Conservation (phyloP, 2,329 filamentous ascomycete genomes). For the Botrytis pseudocinerea region DNA sequence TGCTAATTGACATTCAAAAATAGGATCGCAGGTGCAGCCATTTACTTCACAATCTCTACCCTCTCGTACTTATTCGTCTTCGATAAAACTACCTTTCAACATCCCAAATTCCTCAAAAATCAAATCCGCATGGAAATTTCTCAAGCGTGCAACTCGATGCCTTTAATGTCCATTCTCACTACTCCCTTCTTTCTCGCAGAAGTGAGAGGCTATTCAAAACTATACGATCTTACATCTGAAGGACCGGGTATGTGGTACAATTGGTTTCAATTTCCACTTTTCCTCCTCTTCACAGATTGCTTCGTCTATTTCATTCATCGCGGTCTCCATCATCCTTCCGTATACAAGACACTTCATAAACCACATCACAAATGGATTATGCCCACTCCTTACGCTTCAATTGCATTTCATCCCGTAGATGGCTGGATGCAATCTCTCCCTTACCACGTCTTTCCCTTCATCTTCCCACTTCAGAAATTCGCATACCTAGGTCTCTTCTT, state of each 20-base stretch:
- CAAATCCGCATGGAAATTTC: constrained; percentile 84
- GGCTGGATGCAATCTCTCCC: constrained; percentile 86
- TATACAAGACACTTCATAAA: constrained; percentile 94
- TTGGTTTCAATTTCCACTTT: constrained; percentile 80
- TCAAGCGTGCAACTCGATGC: constrained; percentile 75
- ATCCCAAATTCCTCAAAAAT: constrained; percentile 94
- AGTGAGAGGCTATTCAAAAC: constrained; percentile 79
- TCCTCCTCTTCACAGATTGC: constrained; percentile 85
- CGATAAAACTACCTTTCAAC: constrained; percentile 83
- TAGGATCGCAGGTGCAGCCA: constrained; percentile 80
- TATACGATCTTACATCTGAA: constrained; percentile 78
- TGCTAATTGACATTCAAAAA: background rate
- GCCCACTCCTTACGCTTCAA: constrained; percentile 88
- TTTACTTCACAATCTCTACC: constrained; percentile 83
- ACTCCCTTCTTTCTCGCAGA: constrained; percentile 79
- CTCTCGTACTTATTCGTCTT: constrained; percentile 88
- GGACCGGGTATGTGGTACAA: constrained; percentile 79
- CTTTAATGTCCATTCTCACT: constrained; percentile 79
- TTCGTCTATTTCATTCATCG: constrained; percentile 92
- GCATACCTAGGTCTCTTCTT: constrained; percentile 83
- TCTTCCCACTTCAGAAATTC: constrained; percentile 91
- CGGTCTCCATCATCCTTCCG: constrained; percentile 72
- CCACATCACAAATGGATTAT: constrained; percentile 99
- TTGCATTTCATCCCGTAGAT: constrained; percentile 93
- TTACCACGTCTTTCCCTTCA: constrained; percentile 89